These are phyloP conservation scores for Colletotrichum destructivum DNA, from an alignment of 2,329 filamentous ascomycete species.

Conservation along the genomic window DNA sequence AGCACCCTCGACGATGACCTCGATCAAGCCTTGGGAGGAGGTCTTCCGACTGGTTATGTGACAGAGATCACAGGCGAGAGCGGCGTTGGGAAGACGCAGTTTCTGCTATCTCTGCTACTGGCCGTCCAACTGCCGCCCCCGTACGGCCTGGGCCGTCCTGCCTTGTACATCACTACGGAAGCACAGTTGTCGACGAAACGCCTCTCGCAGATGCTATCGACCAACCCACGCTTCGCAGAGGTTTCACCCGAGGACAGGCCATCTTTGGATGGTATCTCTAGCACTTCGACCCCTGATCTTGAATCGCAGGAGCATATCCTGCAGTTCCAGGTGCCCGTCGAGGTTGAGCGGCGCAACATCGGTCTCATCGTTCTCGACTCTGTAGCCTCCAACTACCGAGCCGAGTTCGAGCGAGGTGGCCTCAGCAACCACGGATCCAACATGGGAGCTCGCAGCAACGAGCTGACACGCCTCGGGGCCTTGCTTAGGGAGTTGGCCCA, in stretches of 20 bases:
- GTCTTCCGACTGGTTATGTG: slow-evolving; percentile 84
- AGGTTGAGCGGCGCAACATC: slow-evolving; percentile 81
- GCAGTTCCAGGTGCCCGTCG: slow-evolving; percentile 90
- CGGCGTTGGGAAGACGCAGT: slow-evolving; percentile 94
- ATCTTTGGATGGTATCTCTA: slow-evolving; percentile 82
- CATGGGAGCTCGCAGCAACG: slow-evolving; percentile 82
- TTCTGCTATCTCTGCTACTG: slow-evolving; percentile 88
- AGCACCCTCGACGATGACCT: slow-evolving; percentile 85
- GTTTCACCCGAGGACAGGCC: slow-evolving; percentile 57
- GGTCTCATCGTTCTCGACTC: slow-evolving; percentile 92
- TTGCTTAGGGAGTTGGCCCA: slow-evolving; percentile 83
- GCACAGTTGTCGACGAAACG: slow-evolving; percentile 86
- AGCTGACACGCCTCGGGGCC: slow-evolving; percentile 83
- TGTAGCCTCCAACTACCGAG: slow-evolving; percentile 95
- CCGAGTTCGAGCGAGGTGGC: slow-evolving; percentile 80
- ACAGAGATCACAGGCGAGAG: slow-evolving; percentile 95
- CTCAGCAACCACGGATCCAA: slow-evolving; percentile 63
- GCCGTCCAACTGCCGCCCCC: slow-evolving; percentile 86
- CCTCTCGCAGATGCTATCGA: slow-evolving; percentile 82
- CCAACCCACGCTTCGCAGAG: slow-evolving; percentile 72
- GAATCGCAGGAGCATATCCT: slow-evolving; percentile 97
- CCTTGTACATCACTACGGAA: slow-evolving; percentile 96
- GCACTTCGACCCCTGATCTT: slow-evolving; percentile 88
- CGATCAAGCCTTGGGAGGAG: slow-evolving; percentile 80
- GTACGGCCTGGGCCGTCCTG: slow-evolving; percentile 78